Evolutionary conservation across 192 early-diverging fungal species (phyloP).

Genomic region (Martensiomyces pterosporus): DNA sequence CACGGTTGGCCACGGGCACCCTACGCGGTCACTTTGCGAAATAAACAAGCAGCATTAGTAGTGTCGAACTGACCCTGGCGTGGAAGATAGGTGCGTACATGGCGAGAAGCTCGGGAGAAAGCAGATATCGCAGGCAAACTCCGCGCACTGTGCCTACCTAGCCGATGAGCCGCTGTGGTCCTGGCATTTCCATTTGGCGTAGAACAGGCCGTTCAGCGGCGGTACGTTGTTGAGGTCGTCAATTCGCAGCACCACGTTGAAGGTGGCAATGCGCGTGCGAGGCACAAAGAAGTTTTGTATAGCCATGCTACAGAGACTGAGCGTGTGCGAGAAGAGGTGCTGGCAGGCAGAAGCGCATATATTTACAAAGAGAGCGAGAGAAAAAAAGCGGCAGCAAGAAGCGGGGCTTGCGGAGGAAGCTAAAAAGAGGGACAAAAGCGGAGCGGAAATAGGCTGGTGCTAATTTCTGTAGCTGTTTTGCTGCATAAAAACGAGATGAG

Average conservation of each 20-base stretch:
- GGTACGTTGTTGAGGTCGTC: conserved; percentile 81
- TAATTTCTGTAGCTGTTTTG: no score
- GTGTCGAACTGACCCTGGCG: no score
- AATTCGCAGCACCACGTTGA: conserved; percentile 57
- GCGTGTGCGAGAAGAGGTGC: neutral
- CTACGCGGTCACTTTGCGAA: conserved; percentile 9
- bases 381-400: no score
- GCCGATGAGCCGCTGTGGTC: conserved; percentile 36
- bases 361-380: neutral
- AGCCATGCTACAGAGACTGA: no score
- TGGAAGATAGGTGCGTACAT: no score
- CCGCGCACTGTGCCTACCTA: conserved; percentile 7
- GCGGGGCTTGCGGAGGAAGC: no score
- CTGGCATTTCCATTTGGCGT: conserved; percentile 69
- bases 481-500: no score
- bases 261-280: conserved; percentile 64
- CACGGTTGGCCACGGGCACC: conserved; percentile 42
- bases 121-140: neutral
- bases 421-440: neutral
- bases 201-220: conserved; percentile 74
- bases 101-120: no score
- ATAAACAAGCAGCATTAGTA: no score
- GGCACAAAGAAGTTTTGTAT: conserved; percentile 66
- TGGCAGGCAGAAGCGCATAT: neutral
- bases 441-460: neutral